Percentiles rank a stretch among this genome's conserved stretches.
These are phyloP conservation scores for Chamaecrista fasciculata DNA, from an alignment of 306 rosid species.

Conservation along the genomic window DNA sequence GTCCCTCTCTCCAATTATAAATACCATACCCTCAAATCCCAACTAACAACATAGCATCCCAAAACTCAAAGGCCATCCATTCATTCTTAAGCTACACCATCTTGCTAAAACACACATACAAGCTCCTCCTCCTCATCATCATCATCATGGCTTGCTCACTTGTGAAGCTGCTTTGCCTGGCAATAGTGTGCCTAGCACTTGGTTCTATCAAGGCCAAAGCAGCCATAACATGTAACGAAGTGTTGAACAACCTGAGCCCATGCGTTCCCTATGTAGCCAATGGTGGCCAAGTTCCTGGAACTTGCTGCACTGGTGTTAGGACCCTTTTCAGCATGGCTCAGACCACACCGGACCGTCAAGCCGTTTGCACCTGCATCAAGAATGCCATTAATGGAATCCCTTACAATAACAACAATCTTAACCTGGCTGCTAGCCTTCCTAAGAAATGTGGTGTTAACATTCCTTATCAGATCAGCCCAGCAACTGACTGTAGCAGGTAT, in stretches of 20 bases:
- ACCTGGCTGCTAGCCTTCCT: conserved; percentile 48
- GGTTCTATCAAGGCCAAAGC: conserved; percentile 32
- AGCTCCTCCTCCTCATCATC: too few species aligned
- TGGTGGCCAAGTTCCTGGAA: neutral
- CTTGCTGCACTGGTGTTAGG: conserved; percentile 54
- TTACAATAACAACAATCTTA: conserved; percentile 21
- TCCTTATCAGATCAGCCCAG: conserved; percentile 71
- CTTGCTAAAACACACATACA: neutral
- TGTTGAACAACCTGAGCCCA: conserved; percentile 29
- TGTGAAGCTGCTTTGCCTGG: conserved; percentile 24
- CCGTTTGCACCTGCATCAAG: conserved; percentile 55
- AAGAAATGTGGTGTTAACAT: conserved; percentile 40
- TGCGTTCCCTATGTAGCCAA: conserved; percentile 38
- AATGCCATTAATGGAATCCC: conserved; percentile 27
- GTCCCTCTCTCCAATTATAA: neutral
- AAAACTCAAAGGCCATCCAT: neutral
- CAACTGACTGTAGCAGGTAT: conserved; percentile 48
- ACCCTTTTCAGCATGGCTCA: conserved; percentile 37
- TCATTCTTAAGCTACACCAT: neutral
- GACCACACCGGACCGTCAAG: conserved; percentile 50
- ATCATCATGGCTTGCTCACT: conserved; percentile 36
- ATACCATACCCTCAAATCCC: neutral
- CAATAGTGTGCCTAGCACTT: conserved; percentile 29
- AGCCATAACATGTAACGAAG: conserved; percentile 36
- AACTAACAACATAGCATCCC: neutral